phyloP scores from a whole-genome alignment of 2,329 filamentous ascomycete species.

The Hypoxylon sp. region DNA sequence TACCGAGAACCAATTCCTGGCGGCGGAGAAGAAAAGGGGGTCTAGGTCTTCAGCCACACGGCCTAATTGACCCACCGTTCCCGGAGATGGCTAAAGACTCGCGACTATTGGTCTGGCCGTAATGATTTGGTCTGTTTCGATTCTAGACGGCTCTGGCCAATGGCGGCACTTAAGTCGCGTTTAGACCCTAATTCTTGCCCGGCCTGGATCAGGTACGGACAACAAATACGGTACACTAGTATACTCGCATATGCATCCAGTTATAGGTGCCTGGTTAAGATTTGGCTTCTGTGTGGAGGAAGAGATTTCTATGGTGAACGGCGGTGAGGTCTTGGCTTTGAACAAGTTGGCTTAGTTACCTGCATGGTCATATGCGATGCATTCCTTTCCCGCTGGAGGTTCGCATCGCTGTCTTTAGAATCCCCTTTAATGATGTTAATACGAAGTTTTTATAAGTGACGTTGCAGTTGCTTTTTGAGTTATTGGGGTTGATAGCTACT shows the following conservation, averaged over 20 bases:
- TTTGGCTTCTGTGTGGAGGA: slow-evolving; percentile 15
- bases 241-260: slow-evolving; percentile 24
- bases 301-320: slow-evolving; percentile 28
- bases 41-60: slow-evolving; percentile 43
- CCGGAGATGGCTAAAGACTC: slow-evolving; percentile 13
- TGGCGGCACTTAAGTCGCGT: slow-evolving; percentile 17
- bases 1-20: slow-evolving; percentile 32
- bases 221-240: slow-evolving; percentile 14
- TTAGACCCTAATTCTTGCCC: slow-evolving; percentile 14
- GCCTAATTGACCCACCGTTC: slow-evolving; percentile 23
- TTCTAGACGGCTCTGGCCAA: slow-evolving; percentile 33
- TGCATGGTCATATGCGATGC: slow-evolving; percentile 31
- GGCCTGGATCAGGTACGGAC: slow-evolving; percentile 20
- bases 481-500: slow-evolving; percentile 21
- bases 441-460: slow-evolving; percentile 30
- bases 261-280: slow-evolving; percentile 20
- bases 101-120: slow-evolving; percentile 26
- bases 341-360: slow-evolving; percentile 16
- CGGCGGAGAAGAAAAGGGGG: slow-evolving; percentile 12
- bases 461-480: slow-evolving; percentile 31
- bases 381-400: slow-evolving; percentile 29
- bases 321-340: slow-evolving; percentile 39
- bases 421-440: slow-evolving; percentile 18
- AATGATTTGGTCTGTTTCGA: slow-evolving; percentile 37
- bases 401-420: slow-evolving; percentile 23